Base-by-base conservation (phyloP, 2,329 filamentous ascomycete genomes). In the Emmonsia crescens region DNA sequence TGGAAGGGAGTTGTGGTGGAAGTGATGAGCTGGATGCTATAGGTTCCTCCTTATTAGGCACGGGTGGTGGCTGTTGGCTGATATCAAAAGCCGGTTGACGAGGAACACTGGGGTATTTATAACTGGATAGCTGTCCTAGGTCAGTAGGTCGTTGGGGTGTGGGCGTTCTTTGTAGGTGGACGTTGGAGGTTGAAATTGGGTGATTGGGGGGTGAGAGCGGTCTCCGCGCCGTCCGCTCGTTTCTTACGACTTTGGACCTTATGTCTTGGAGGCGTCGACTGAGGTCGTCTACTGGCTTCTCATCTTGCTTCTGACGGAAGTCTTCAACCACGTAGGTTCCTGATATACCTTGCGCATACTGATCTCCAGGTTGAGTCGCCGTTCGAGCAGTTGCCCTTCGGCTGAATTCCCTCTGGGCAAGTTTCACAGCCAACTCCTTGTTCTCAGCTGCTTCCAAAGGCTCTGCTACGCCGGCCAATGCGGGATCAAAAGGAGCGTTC, bases 331-430 rank as follows among this genome's bases (percentile, higher is more conserved):
- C 10, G 19, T 31, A 31, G n/a, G 24, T 31, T 21, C 8, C 31
- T 21, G 9, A n/a, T 36, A 33, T 54, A 27, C 16, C 14, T 21
- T 48, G 10, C 31, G 14, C 12, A 56, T 46, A 44, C 9, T 6
- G 2, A 16, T 29, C 29, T 2, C 24, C n/a, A 4, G 46, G 19
- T 9, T 19, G 57, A 48, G 42, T 40, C 44, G 29, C 36, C 44
- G 19, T 51, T 63, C 84, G 79, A 49, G 79, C 80, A 16, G 82
- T 84, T 67, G 89, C 86, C 66, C 90, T 80, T 49, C 88, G 81
- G 61, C 77, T 79, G 62, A 91, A 82, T 73, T 95, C 90, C 61
- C 83, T 83, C 64, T 87, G 85, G 0, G 90, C 90, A 36, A 95
- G 74, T 65, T 87, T 83, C 6, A 95, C 85, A 0, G 91, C 91